Conservation (phyloP, 1,139 yeast species). For the Kluyveromyces marxianus region DNA sequence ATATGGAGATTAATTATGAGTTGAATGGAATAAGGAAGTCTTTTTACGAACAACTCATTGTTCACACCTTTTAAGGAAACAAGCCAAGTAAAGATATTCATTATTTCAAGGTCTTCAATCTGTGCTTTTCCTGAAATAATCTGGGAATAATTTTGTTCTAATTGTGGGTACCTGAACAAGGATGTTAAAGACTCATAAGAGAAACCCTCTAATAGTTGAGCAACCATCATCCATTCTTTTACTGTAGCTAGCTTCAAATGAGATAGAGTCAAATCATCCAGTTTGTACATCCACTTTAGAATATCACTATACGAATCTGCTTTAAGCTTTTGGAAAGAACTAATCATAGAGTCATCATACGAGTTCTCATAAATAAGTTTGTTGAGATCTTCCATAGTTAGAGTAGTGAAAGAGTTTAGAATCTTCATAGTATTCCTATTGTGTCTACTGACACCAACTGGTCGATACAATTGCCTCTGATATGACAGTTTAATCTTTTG, state of each 20-base stretch:
- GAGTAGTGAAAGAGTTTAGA: constrained; percentile 14
- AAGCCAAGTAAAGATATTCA: constrained; percentile 67
- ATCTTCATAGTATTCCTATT: constrained; percentile 17
- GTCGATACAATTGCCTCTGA: constrained; percentile 74
- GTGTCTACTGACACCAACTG: constrained; percentile 36
- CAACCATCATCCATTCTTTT: constrained; percentile 75
- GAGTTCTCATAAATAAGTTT: constrained; percentile 10
- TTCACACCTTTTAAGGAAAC: constrained; percentile 40
- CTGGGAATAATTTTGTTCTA: constrained; percentile 13
- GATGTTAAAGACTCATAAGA: constrained; percentile 45
- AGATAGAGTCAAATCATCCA: constrained; percentile 57
- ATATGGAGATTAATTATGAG: constrained; percentile 60
- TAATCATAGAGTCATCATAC: constrained; percentile 15
- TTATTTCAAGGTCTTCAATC: constrained; percentile 48
- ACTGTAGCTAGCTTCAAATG: constrained; percentile 54
- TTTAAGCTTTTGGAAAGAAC: constrained; percentile 38
- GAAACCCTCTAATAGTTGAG: constrained; percentile 66
- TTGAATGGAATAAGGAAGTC: constrained; percentile 65
- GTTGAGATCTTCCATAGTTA: constrained; percentile 16
- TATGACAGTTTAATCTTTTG: constrained; percentile 64
- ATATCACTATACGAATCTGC: constrained; percentile 28
- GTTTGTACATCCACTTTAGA: constrained; percentile 41
- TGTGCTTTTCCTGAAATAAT: constrained; percentile 21
- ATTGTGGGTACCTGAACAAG: constrained; percentile 45
- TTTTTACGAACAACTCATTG: constrained; percentile 39